Evolutionary conservation across 352 stramenopile species (phyloP), one percentile per base, ranked within the genome.

Genomic region (Phytophthora quininea): DNA sequence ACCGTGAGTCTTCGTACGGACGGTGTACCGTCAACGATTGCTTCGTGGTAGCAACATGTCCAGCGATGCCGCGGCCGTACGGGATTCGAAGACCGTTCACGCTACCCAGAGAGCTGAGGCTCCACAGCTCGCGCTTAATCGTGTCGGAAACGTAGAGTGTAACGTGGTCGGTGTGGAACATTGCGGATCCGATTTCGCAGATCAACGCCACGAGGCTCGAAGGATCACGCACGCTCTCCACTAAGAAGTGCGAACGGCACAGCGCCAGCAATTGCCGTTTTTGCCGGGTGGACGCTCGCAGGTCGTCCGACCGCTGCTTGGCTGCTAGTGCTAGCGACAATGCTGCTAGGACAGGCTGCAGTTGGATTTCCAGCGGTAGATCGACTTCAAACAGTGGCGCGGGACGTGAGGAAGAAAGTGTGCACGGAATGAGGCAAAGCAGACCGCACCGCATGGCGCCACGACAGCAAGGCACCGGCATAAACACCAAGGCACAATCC

Each of bases 51-150:
- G 87, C 85, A 1, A 93, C 79, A 1, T 83, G 79, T 6, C 89
- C 88, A 27, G 83, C 84, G 24, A 97, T 94, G n/a, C 89, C 89
- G 11, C 76, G 77, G 24, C 80, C 85, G 47, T 89, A 89, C 0
- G 84, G 82, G 30, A 97, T 92, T 6, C 80, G 81, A 43, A 91
- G 62, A 3, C 83, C 86, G n/a, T 90, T 91, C 24, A 90, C 83
- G 14, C 83, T 91, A 8, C 86, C 82, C 1, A 88, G 69, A 6
- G 80, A 89, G 43, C 82, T 91, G 27, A 93, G 60, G 14, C 77
- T 89, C 86, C 86, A 93, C 1, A 93, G 69, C 54, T 93, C 86
- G 1, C 73, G 74, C 60, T 93, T 91, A 67, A 93, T 90, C 29
- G 59, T 82, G 54, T 93, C 86, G 1, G 81, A 82, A 5, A 93